Conservation (phyloP, 306 rosid species). For the Fagus sylvatica region DNA sequence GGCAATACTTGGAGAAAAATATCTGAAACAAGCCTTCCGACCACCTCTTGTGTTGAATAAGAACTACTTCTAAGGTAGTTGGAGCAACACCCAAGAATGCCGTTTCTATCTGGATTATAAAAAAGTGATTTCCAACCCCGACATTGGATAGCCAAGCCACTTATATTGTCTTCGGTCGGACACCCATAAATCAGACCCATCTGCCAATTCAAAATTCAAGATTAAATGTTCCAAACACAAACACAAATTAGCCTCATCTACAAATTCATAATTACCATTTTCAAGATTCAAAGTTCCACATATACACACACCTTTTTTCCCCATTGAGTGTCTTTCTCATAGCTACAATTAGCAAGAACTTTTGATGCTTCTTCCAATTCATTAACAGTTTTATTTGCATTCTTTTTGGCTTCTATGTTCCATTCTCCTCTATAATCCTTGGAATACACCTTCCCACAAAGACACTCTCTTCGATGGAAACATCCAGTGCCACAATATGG, state of each 20-base stretch:
- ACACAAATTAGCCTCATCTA: too few species aligned
- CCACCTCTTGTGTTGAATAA: conserved; percentile 66
- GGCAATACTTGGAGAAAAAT: conserved; percentile 70
- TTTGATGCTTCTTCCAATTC: conserved; percentile 61
- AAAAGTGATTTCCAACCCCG: conserved; percentile 77
- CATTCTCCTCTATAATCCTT: conserved; percentile 25
- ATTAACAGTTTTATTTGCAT: conserved; percentile 28
- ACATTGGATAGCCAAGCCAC: conserved; percentile 58
- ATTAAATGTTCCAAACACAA: too few species aligned
- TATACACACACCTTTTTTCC: conserved; percentile 48
- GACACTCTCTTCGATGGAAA: conserved; percentile 68
- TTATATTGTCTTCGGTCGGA: conserved; percentile 59
- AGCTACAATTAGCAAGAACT: conserved; percentile 48
- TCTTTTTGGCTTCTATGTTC: conserved; percentile 14
- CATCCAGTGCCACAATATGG: conserved; percentile 75
- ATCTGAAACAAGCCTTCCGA: conserved; percentile 58
- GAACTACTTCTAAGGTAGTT: conserved; percentile 43
- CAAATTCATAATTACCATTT: neutral
- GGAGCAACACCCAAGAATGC: conserved; percentile 74
- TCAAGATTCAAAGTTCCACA: neutral
- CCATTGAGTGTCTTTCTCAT: conserved; percentile 66
- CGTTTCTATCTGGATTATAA: conserved; percentile 56
- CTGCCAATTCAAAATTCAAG: conserved; percentile 29
- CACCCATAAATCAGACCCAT: conserved; percentile 73
- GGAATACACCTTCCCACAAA: conserved; percentile 42